A percentile compares a stretch with the other conserved stretches of the same genome.
Evolutionary conservation across 208 protist genomes (phyloP).

Genomic region (Crithidia sp.): DNA sequence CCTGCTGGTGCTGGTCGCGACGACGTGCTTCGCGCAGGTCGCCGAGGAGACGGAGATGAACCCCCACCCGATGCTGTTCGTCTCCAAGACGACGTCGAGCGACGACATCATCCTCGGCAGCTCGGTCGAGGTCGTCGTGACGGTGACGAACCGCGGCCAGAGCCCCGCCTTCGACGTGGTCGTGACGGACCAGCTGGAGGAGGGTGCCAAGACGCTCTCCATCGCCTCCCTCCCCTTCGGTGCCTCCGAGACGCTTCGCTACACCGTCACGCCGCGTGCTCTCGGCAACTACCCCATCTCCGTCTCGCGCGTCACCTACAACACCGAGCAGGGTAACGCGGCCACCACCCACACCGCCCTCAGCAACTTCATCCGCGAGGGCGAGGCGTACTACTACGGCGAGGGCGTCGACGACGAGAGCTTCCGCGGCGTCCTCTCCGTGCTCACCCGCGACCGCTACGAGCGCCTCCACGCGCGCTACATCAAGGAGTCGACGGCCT

Average conservation of each 20-base stretch:
- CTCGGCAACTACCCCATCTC: slow-evolving; percentile 78
- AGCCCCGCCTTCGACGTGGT: slow-evolving; percentile 77
- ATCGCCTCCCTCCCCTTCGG: slow-evolving; percentile 65
- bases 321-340: slow-evolving; percentile 62
- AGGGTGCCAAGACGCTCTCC: slow-evolving; percentile 52
- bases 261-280: slow-evolving; percentile 67
- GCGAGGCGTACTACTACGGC: slow-evolving; percentile 70
- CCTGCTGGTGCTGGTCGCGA: slow-evolving; percentile 27
- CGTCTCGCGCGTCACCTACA: slow-evolving; percentile 76
- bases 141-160: slow-evolving; percentile 81
- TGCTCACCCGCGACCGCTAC: slow-evolving; percentile 85
- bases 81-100: slow-evolving; percentile 76
- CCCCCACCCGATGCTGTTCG: slow-evolving; percentile 70
- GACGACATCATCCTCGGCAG: slow-evolving; percentile 78
- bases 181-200: slow-evolving; percentile 65
- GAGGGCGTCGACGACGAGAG: slow-evolving; percentile 82
- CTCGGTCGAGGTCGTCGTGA: slow-evolving; percentile 77
- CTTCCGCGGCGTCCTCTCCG: slow-evolving; percentile 81
- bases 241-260: slow-evolving; percentile 67
- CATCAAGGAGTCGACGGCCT: slow-evolving; percentile 75
- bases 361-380: slow-evolving; percentile 88
- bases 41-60: slow-evolving; percentile 30
- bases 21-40: slow-evolving; percentile 30
- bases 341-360: slow-evolving; percentile 50
- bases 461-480: slow-evolving; percentile 80